Evolutionary conservation across 2,329 filamentous ascomycete species (phyloP).

Genomic region (Aspergillus tamarii): DNA sequence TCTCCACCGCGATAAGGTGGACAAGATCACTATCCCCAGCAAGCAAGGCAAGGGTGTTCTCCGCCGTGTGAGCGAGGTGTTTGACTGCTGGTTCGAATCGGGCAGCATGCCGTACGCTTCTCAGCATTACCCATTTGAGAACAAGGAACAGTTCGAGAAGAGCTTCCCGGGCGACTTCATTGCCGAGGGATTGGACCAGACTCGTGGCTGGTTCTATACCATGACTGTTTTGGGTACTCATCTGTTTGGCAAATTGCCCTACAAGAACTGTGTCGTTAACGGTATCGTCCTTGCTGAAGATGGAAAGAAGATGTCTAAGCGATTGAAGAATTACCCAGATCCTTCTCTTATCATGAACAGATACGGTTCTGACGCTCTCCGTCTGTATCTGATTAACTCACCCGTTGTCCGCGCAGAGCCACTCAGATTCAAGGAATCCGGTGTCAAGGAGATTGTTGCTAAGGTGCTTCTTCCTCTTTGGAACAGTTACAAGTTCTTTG

Average conservation of each 20-base stretch:
- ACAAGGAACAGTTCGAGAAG: conserved; percentile 76
- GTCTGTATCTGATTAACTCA: conserved; percentile 96
- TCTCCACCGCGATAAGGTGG: conserved; percentile 89
- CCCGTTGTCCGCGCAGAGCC: conserved; percentile 92
- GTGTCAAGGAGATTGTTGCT: conserved; percentile 92
- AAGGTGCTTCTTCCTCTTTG: conserved; percentile 89
- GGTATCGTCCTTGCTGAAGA: conserved; percentile 92
- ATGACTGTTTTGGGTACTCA: conserved; percentile 85
- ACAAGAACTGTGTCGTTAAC: conserved; percentile 96
- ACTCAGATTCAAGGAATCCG: conserved; percentile 84
- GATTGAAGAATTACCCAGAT: conserved; percentile 94
- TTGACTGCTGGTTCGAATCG: conserved; percentile 97
- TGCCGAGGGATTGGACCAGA: conserved; percentile 90
- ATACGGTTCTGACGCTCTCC: conserved; percentile 89
- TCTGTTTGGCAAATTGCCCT: conserved; percentile 80
- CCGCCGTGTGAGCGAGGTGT: conserved; percentile 81
- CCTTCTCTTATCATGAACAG: conserved; percentile 79
- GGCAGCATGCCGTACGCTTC: conserved; percentile 94
- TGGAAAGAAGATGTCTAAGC: conserved; percentile 98
- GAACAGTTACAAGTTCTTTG: conserved; percentile 98
- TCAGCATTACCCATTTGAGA: conserved; percentile 90
- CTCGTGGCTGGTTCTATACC: conserved; percentile 96
- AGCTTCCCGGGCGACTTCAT: conserved; percentile 93
- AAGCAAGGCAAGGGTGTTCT: conserved; percentile 83
- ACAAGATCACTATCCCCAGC: conserved; percentile 91